Conservation (phyloP, 352 stramenopile genomes). For the Salisapilia sapeloensis region DNA sequence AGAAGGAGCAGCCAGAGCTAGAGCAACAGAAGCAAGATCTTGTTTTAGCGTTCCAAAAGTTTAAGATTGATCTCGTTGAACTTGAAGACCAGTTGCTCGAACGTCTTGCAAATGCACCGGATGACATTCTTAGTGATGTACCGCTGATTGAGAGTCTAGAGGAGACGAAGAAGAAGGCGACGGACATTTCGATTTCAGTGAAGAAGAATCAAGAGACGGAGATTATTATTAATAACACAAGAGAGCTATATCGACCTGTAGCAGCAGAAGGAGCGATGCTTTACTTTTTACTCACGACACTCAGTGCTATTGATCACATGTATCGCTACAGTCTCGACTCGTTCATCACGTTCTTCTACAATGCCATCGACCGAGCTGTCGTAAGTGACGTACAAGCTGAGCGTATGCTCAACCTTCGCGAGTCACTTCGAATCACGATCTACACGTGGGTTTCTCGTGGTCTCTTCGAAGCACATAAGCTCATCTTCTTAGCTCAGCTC, state of each 20-base stretch:
- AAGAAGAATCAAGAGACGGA: conserved; percentile 91
- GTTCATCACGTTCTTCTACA: conserved; percentile 96
- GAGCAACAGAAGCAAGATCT: conserved; percentile 90
- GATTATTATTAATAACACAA: conserved; percentile 88
- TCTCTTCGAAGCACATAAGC: conserved; percentile 93
- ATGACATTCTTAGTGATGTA: conserved; percentile 94
- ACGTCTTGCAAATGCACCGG: conserved; percentile 88
- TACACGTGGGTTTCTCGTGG: conserved; percentile 93
- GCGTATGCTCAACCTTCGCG: conserved; percentile 84
- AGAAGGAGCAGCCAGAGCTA: conserved; percentile 89
- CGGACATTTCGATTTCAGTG: conserved; percentile 91
- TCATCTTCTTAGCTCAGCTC: conserved; percentile 94
- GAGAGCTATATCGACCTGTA: conserved; percentile 88
- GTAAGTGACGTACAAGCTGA: conserved; percentile 79
- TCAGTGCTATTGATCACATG: conserved; percentile 95
- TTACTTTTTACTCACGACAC: conserved; percentile 94
- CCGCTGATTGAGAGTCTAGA: conserved; percentile 93
- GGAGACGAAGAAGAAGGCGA: conserved; percentile 92
- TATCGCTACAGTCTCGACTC: conserved; percentile 96
- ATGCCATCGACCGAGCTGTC: conserved; percentile 84
- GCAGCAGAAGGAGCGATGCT: conserved; percentile 93
- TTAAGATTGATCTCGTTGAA: conserved; percentile 94
- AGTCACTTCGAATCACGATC: conserved; percentile 91
- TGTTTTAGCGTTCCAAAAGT: conserved; percentile 85
- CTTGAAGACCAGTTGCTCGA: conserved; percentile 93